Evolutionary conservation across 768 basidiomycete species (phyloP).

Genomic region (Lentinula aciculospora): DNA sequence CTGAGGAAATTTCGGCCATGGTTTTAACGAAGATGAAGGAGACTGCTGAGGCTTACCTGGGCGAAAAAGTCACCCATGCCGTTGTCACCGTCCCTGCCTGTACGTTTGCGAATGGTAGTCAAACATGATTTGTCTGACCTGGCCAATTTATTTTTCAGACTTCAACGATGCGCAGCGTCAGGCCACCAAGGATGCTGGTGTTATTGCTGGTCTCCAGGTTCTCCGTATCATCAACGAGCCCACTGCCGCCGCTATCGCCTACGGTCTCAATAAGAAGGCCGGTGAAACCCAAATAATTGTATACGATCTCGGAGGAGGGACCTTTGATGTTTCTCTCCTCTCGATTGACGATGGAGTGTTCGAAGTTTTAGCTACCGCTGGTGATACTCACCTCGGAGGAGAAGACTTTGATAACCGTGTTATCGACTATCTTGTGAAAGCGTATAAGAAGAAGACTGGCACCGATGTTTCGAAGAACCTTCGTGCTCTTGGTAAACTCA

Average conservation of each 20-base stretch:
- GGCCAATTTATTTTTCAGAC: slow-evolving; percentile 52
- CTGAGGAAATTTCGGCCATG: slow-evolving; percentile 96
- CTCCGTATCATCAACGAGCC: slow-evolving; percentile 99
- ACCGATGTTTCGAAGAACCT: slow-evolving; percentile 77
- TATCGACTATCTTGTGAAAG: slow-evolving; percentile 84
- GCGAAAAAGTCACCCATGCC: slow-evolving; percentile 93
- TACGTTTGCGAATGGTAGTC: slow-evolving; percentile 26
- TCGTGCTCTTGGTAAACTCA: slow-evolving; percentile 85
- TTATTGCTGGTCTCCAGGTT: slow-evolving; percentile 89
- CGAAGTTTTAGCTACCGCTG: slow-evolving; percentile 85
- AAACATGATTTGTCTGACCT: background rate
- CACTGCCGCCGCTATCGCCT: slow-evolving; percentile 95
- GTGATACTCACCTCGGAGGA: slow-evolving; percentile 93
- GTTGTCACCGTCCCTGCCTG: slow-evolving; percentile 98
- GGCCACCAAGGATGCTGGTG: slow-evolving; percentile 97
- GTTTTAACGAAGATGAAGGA: slow-evolving; percentile 98
- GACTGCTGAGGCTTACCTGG: slow-evolving; percentile 97
- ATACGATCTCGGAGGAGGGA: slow-evolving; percentile 98
- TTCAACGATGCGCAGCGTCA: slow-evolving; percentile 99
- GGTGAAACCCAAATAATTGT: slow-evolving; percentile 95
- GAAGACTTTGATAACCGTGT: slow-evolving; percentile 96
- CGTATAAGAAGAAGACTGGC: slow-evolving; percentile 89
- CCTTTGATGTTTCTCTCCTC: slow-evolving; percentile 96
- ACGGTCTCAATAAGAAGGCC: slow-evolving; percentile 94
- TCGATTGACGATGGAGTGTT: slow-evolving; percentile 93